Percentiles rank a stretch among this genome's conserved stretches.
phyloP scores from a whole-genome alignment of 768 basidiomycete species.

The Stropharia rugosoannulata region DNA sequence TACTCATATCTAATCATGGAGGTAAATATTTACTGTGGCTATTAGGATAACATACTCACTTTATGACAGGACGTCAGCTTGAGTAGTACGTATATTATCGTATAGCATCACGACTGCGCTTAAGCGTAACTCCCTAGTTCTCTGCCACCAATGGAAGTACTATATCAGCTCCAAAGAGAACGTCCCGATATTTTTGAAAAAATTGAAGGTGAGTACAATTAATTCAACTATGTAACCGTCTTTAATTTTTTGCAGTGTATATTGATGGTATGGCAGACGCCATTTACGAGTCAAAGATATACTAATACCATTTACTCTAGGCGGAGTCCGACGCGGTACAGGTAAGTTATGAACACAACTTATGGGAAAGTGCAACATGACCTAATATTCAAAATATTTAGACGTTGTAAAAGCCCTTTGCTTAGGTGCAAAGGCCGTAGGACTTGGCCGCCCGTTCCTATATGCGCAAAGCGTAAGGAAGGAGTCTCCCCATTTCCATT shows the following conservation, averaged over 20 bases:
- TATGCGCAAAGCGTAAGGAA: constrained; percentile 78
- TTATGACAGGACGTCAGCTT: constrained; percentile 63
- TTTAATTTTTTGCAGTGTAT: constrained; percentile 53
- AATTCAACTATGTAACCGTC: background rate
- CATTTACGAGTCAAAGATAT: background rate
- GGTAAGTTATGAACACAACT: constrained; percentile 35
- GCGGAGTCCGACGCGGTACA: constrained; percentile 75
- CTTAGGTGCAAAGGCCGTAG: constrained; percentile 84
- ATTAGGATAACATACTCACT: background rate
- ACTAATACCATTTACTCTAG: constrained; percentile 19
- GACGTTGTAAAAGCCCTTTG: constrained; percentile 91
- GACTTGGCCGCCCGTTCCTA: constrained; percentile 82
- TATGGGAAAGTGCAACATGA: background rate
- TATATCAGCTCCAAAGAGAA: constrained; percentile 69
- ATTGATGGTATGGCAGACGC: constrained; percentile 62
- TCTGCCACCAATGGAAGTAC: constrained; percentile 74
- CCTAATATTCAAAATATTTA: constrained; percentile 13
- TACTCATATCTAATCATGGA: constrained; percentile 90
- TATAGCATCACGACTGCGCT: constrained; percentile 6
- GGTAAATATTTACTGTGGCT: constrained; percentile 40
- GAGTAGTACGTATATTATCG: constrained; percentile 57
- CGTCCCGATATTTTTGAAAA: constrained; percentile 16
- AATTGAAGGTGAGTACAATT: constrained; percentile 14
- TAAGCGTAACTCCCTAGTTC: constrained; percentile 45
- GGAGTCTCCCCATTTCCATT: constrained; percentile 14